These are phyloP conservation scores for Aquanectria penicillioides DNA, from an alignment of 2,329 filamentous ascomycete species.

Conservation along the genomic window DNA sequence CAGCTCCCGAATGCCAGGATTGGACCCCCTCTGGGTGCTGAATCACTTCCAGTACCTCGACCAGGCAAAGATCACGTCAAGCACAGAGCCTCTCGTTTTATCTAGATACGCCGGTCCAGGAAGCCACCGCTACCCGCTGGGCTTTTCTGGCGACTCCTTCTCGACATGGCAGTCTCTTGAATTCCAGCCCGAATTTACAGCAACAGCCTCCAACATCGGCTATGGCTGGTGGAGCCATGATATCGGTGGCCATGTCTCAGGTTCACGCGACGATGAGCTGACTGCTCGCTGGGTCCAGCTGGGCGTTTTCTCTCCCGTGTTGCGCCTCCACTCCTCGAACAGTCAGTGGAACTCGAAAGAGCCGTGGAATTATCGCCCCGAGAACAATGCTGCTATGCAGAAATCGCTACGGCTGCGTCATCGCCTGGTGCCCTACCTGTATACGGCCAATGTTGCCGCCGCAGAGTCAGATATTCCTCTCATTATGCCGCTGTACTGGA, in stretches of 20 bases:
- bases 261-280: constrained; percentile 67
- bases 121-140: constrained; percentile 71
- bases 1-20: constrained; percentile 62
- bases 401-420: constrained; percentile 65
- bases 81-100: constrained; percentile 60
- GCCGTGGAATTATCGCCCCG: constrained; percentile 65
- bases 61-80: constrained; percentile 46
- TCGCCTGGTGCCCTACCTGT: constrained; percentile 67
- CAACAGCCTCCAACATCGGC: constrained; percentile 72
- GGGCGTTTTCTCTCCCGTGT: constrained; percentile 68
- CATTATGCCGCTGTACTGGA: constrained; percentile 72
- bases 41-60: constrained; percentile 73
- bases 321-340: constrained; percentile 68
- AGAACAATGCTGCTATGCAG: constrained; percentile 57
- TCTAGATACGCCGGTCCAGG: constrained; percentile 71
- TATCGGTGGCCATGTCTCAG: constrained; percentile 71
- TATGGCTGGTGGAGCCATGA: constrained; percentile 77
- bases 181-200: constrained; percentile 75
- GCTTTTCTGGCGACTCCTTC: constrained; percentile 71
- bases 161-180: constrained; percentile 68
- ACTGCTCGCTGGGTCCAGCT: constrained; percentile 70
- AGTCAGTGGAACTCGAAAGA: constrained; percentile 69
- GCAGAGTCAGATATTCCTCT: constrained; percentile 58
- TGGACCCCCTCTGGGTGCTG: constrained; percentile 72
- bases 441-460: constrained; percentile 64